phyloP scores from a whole-genome alignment of 2,329 filamentous ascomycete genomes.

The Phialophora verrucosa region DNA sequence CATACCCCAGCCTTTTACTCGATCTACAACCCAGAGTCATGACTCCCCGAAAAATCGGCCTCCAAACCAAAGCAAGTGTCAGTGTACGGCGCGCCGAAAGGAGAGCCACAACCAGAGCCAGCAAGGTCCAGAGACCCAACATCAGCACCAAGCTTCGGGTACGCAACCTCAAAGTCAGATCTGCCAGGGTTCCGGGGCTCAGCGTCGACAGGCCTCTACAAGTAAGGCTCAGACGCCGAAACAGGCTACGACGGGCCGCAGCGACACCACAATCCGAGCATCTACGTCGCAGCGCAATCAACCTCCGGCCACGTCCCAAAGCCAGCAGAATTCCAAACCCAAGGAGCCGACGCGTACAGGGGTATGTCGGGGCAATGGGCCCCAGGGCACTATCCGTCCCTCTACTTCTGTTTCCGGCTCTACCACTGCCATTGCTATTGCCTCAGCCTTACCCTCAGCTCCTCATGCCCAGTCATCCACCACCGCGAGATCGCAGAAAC shows the following conservation, averaged over 20 bases:
- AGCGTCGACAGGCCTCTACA: not conserved
- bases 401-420: not conserved
- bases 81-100: not conserved
- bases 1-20: not conserved
- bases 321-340: not conserved
- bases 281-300: not conserved
- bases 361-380: not conserved
- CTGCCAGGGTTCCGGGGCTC: not conserved
- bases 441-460: not conserved
- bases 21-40: not conserved
- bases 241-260: not conserved
- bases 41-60: not conserved
- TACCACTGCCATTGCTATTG: not conserved
- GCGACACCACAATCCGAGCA: not conserved
- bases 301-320: not conserved
- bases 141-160: not conserved
- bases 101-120: not conserved
- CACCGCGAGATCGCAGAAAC: not conserved
- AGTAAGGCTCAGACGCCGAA: not conserved
- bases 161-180: not conserved
- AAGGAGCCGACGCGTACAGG: not conserved
- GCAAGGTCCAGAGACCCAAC: not conserved
- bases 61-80: not conserved
- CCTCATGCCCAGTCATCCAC: not conserved
- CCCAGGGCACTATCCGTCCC: not conserved